A percentile compares a stretch with the other conserved stretches of the same genome.
These are phyloP conservation scores for Ascochyta pisi DNA, from an alignment of 2,329 filamentous ascomycete species.

Conservation along the genomic window DNA sequence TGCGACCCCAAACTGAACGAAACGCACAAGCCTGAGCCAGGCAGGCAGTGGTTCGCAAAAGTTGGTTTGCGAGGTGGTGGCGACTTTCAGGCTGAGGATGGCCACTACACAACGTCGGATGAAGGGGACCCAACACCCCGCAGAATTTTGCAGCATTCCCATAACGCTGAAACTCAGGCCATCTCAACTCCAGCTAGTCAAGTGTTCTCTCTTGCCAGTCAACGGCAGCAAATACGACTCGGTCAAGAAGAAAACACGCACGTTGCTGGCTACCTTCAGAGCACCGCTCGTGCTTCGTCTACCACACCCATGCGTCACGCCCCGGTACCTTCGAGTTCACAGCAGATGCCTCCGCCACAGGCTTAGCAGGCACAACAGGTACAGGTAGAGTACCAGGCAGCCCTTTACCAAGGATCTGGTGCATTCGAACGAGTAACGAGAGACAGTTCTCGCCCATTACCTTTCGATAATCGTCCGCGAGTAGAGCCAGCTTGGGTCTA, in stretches of 20 bases:
- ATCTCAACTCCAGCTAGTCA: background rate
- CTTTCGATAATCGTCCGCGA: background rate
- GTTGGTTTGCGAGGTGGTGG: background rate
- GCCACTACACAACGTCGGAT: background rate
- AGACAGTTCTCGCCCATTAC: background rate
- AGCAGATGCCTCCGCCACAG: background rate
- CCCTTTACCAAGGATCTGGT: background rate
- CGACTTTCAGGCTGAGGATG: background rate
- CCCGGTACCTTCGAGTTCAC: background rate
- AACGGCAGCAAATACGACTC: background rate
- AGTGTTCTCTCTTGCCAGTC: background rate
- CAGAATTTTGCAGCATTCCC: background rate
- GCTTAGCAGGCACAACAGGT: background rate
- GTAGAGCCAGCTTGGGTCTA: no score
- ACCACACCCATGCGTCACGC: background rate
- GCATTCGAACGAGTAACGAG: background rate
- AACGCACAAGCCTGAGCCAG: background rate
- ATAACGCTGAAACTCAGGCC: background rate
- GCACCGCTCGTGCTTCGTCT: background rate
- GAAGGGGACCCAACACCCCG: background rate
- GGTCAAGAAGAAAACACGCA: background rate
- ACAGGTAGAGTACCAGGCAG: background rate
- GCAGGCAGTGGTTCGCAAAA: constrained; percentile 2
- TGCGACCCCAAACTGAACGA: constrained; percentile 20
- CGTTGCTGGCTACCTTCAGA: background rate